Percentiles rank a stretch among this genome's conserved stretches.
phyloP scores from a whole-genome alignment of 1,284 basidiomycete species.

The Lignosus rhinocerotis region DNA sequence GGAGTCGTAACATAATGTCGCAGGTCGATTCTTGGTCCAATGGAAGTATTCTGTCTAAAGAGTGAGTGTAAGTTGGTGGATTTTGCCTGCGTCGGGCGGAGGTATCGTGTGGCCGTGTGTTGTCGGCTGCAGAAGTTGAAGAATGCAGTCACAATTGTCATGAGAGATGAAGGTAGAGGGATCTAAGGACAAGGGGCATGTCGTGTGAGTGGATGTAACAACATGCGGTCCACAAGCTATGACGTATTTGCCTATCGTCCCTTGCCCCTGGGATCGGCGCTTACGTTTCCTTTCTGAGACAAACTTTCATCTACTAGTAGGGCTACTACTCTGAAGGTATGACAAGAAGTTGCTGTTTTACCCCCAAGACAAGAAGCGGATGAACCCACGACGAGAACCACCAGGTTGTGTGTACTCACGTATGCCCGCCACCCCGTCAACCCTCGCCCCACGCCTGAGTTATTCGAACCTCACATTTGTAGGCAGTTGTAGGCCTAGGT shows the following conservation, averaged over 20 bases:
- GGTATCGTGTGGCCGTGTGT: background rate
- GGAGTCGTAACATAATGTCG: slow-evolving; percentile 10
- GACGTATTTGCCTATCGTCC: background rate
- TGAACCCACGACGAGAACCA: too few species aligned
- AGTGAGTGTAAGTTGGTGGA: background rate
- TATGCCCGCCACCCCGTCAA: too few species aligned
- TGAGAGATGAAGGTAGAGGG: background rate
- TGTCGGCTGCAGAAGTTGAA: background rate
- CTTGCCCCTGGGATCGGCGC: background rate
- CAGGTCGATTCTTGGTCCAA: background rate
- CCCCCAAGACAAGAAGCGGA: too few species aligned
- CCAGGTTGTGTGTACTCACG: too few species aligned
- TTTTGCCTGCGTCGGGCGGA: background rate
- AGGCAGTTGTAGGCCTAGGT: too few species aligned
- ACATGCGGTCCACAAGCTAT: background rate
- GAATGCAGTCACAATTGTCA: background rate
- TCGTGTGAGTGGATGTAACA: background rate
- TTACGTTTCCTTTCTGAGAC: background rate
- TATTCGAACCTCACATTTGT: too few species aligned
- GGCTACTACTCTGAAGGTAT: too few species aligned
- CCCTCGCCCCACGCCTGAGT: too few species aligned
- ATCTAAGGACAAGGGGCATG: background rate
- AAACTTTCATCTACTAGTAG: too few species aligned
- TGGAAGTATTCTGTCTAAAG: background rate
- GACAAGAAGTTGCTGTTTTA: too few species aligned